phyloP scores from a whole-genome alignment of 2,329 filamentous ascomycete genomes.

The Fusarium chlamydosporum region DNA sequence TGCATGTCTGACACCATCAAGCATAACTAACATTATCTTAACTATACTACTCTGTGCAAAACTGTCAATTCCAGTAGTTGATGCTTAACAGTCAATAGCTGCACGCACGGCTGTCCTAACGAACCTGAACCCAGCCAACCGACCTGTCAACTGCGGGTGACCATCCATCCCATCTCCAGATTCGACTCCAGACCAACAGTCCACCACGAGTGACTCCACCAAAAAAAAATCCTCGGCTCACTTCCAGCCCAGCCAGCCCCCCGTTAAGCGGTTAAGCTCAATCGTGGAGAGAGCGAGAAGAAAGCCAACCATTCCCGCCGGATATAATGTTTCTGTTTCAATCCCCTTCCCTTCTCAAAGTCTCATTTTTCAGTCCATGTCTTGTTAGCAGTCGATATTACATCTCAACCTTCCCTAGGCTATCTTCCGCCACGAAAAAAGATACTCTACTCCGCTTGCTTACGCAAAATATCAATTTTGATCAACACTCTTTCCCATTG shows the following conservation, averaged over 20 bases:
- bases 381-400: neutral
- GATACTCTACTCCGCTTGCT: neutral
- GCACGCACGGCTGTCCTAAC: constrained; percentile 1
- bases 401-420: neutral
- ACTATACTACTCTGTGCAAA: neutral
- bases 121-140: neutral
- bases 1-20: constrained; percentile 4
- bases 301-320: constrained; percentile 20
- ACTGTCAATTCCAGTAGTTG: constrained; percentile 1
- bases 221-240: neutral
- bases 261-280: constrained; percentile 8
- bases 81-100: neutral
- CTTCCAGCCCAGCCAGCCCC: neutral
- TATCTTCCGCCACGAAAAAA: too few relatives aligned
- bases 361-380: neutral
- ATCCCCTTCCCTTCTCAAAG: constrained; percentile 1
- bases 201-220: neutral
- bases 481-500: constrained; percentile 13
- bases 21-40: neutral
- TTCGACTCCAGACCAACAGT: constrained; percentile 12
- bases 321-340: constrained; percentile 29
- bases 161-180: constrained; percentile 6
- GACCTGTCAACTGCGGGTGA: constrained; percentile 14
- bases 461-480: constrained; percentile 9
- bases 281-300: constrained; percentile 1